Evolutionary conservation across 2,329 filamentous ascomycete species (phyloP).

Genomic region (Tolypocladium ovalisporum): DNA sequence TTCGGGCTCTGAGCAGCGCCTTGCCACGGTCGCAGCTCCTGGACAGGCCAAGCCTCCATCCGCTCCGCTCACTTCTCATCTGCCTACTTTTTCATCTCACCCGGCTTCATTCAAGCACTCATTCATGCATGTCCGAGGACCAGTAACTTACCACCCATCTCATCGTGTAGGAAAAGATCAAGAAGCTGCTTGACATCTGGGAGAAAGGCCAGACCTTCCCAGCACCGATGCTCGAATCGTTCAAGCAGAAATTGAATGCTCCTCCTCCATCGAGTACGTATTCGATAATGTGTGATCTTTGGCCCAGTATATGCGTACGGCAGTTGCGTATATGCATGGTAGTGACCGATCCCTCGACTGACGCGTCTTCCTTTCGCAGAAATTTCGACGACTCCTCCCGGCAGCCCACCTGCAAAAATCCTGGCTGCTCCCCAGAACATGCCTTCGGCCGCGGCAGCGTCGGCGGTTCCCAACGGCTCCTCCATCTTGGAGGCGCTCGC

Average conservation of each 20-base stretch:
- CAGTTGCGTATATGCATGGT: neutral
- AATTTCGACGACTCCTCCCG: conserved; percentile 60
- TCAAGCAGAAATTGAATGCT: conserved; percentile 69
- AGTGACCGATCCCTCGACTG: neutral
- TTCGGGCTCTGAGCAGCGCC: neutral
- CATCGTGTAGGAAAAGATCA: conserved; percentile 76
- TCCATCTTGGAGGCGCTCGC: conserved; percentile 71
- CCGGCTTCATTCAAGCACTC: neutral
- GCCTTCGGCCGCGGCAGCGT: conserved; percentile 25
- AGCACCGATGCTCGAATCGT: conserved; percentile 61
- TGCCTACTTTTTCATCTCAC: neutral
- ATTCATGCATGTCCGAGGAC: conserved; percentile 2
- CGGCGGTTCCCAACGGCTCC: conserved; percentile 31
- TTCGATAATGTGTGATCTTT: neutral
- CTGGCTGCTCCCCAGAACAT: conserved; percentile 26
- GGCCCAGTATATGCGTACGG: neutral
- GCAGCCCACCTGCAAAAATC: conserved; percentile 42
- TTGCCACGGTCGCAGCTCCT: neutral
- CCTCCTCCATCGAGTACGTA: conserved; percentile 54
- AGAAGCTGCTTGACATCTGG: conserved; percentile 94
- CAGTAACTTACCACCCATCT: conserved; percentile 27
- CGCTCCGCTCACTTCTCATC: neutral
- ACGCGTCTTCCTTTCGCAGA: conserved; percentile 29
- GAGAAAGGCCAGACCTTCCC: conserved; percentile 92
- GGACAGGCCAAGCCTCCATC: neutral